Evolutionary conservation across 2,329 filamentous ascomycete genomes (phyloP), one percentile per base, ranked within the genome.

Genomic region (Aureobasidium mangrovei): DNA sequence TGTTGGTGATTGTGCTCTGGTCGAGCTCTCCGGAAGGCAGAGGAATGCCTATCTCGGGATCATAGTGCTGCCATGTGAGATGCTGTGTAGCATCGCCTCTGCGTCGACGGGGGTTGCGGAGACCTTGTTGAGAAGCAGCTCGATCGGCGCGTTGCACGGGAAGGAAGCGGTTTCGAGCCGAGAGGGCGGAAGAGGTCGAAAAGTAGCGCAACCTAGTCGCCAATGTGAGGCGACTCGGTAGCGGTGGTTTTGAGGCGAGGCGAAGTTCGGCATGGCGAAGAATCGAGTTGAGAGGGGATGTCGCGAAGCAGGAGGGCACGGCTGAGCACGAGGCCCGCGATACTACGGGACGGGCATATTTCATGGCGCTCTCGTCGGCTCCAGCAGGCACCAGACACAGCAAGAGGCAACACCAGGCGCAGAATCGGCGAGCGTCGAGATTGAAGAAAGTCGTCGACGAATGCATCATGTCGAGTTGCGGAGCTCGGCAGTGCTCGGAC

Each of bases 1-100:
- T 62, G 29, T 54, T 56, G 38, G 63, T 58, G 47, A 70, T 62
- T 42, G 66, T 58, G 1, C 58, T 35, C 33, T 62, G 59, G 6
- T 53, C 58, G 4, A 62, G 61, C 44, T 67, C 67, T 54, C 64
- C 64, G n/a, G 57, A 53, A 2, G 62, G 62, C 12, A 69, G 53
- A 24, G 67, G 67, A 60, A 70, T 67, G 26, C 67, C 67, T 5
- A 64, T 65, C 39, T 60, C 62, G 12, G 67, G 65, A 47, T 67
- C 66, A 57, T 69, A 70, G 59, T 69, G 65, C 41, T 66, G 64
- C 67, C 67, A 69, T 63, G 67, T 67, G 35, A 65, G 54, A 33
- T 18, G 18, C 18, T 18, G 18, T 18, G 18, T 18, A 18, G 40
- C 47, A 24, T 57, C 58, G 10, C 45, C 53, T 31, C 56, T 36